Evolutionary conservation across 345 rosid genomes (phyloP).

Genomic region (Laguncularia racemosa): DNA sequence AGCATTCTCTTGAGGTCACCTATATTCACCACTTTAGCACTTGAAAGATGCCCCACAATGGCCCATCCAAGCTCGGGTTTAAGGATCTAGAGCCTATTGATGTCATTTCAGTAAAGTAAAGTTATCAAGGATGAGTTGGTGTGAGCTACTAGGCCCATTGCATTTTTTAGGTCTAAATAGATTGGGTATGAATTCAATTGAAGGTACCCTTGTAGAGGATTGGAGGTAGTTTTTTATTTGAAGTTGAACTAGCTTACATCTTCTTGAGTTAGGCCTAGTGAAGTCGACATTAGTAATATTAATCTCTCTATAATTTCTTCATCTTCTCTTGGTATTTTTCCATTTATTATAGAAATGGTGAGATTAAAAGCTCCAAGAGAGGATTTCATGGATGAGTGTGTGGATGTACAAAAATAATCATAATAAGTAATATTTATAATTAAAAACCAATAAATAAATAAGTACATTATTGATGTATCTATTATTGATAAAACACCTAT

Average conservation of each 20-base stretch:
- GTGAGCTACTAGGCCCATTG: slow-evolving; percentile 52
- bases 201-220: slow-evolving; percentile 17
- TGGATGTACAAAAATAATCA: too few species aligned
- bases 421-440: too few species aligned
- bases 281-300: slow-evolving; percentile 23
- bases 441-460: too few species aligned
- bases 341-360: background rate
- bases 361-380: too few species aligned
- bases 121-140: slow-evolving; percentile 44
- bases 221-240: slow-evolving; percentile 1
- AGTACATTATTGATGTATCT: too few species aligned
- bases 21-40: slow-evolving; percentile 21
- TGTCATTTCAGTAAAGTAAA: slow-evolving; percentile 27
- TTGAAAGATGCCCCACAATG: slow-evolving; percentile 25
- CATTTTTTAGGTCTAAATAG: slow-evolving; percentile 37
- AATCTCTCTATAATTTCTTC: slow-evolving; percentile 19
- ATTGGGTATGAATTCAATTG: slow-evolving; percentile 49
- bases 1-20: slow-evolving; percentile 19
- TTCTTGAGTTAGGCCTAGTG: slow-evolving; percentile 34
- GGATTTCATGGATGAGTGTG: too few species aligned
- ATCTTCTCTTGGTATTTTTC: slow-evolving; percentile 32
- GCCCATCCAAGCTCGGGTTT: slow-evolving; percentile 27
- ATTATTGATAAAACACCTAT: too few species aligned
- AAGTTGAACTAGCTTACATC: slow-evolving; percentile 27
- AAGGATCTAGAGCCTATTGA: slow-evolving; percentile 28